Evolutionary conservation across 768 basidiomycete genomes (phyloP).

Genomic region (Lenzites betulinus): DNA sequence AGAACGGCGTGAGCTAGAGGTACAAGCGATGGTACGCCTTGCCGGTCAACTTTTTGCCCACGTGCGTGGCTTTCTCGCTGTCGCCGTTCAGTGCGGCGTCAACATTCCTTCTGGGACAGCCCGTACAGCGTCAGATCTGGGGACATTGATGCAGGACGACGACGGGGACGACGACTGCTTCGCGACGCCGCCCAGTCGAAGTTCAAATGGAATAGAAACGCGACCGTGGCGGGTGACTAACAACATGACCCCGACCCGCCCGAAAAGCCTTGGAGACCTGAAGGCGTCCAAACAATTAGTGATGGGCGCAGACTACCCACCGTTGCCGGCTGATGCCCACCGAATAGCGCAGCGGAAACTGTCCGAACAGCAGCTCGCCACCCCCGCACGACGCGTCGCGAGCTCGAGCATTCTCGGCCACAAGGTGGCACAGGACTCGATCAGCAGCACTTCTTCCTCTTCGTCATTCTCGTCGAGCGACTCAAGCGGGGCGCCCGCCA

Average conservation of each 20-base stretch:
- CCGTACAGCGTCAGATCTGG: slow-evolving; percentile 33
- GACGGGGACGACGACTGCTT: slow-evolving; percentile 19
- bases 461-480: slow-evolving; percentile 71
- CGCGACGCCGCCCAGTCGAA: slow-evolving; percentile 11
- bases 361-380: slow-evolving; percentile 17
- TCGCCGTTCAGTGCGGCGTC: slow-evolving; percentile 75
- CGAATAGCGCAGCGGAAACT: slow-evolving; percentile 8
- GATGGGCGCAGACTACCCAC: slow-evolving; percentile 40
- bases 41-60: slow-evolving; percentile 81
- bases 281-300: slow-evolving; percentile 36
- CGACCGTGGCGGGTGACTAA: slow-evolving; percentile 10
- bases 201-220: slow-evolving; percentile 23
- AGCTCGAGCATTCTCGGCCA: slow-evolving; percentile 14
- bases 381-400: slow-evolving; percentile 10
- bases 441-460: slow-evolving; percentile 70
- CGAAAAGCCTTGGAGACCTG: slow-evolving; percentile 58
- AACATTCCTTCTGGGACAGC: slow-evolving; percentile 47
- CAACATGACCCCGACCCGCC: slow-evolving; percentile 37
- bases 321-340: slow-evolving; percentile 31
- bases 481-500: slow-evolving; percentile 46
- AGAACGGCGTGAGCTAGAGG: slow-evolving; percentile 55
- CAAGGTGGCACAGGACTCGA: slow-evolving; percentile 41
- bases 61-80: slow-evolving; percentile 76
- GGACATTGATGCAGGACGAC: slow-evolving; percentile 32
- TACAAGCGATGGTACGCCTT: slow-evolving; percentile 76